These are phyloP conservation scores for Fonsecaea pedrosoi DNA, from an alignment of 2,329 filamentous ascomycete genomes.

Conservation along the genomic window DNA sequence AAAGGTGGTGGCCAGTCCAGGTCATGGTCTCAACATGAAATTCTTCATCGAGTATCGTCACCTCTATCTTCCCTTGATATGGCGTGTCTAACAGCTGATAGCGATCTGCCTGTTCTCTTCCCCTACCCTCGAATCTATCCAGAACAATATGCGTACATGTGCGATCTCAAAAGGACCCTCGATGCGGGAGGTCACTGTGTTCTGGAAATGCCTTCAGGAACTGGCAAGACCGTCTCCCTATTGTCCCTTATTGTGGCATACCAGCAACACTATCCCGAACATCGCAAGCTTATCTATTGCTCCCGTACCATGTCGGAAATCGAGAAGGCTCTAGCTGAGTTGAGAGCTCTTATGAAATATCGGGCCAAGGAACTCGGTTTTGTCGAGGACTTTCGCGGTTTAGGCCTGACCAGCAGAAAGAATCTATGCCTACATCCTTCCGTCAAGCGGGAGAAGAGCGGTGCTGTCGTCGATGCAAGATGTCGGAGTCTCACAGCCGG, in stretches of 20 bases:
- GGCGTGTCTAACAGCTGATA: conserved; percentile 44
- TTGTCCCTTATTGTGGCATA: conserved; percentile 96
- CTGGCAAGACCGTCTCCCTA: conserved; percentile 94
- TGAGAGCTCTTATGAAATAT: conserved; percentile 95
- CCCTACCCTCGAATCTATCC: conserved; percentile 78
- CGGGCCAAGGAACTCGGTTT: conserved; percentile 85
- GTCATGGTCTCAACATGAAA: conserved; percentile 65
- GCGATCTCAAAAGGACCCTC: conserved; percentile 84
- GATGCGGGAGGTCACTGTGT: conserved; percentile 96
- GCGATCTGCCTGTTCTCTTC: conserved; percentile 73
- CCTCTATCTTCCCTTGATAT: background rate
- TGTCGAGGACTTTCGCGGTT: conserved; percentile 88
- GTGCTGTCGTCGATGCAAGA: conserved; percentile 89
- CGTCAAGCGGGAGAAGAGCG: conserved; percentile 95
- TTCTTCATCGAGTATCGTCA: conserved; percentile 73
- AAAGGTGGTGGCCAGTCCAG: conserved; percentile 15
- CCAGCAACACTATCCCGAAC: conserved; percentile 90
- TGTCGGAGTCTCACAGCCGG: conserved; percentile 95
- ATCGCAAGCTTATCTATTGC: conserved; percentile 97
- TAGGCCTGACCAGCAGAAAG: conserved; percentile 94
- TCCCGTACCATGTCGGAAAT: conserved; percentile 99
- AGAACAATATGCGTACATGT: conserved; percentile 81
- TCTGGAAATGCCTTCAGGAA: conserved; percentile 98
- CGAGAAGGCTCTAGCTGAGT: conserved; percentile 91
- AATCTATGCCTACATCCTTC: conserved; percentile 96